Percentiles rank a stretch among this genome's conserved stretches.
phyloP scores from a whole-genome alignment of 2,329 filamentous ascomycete genomes.

The Exophiala xenobiotica region DNA sequence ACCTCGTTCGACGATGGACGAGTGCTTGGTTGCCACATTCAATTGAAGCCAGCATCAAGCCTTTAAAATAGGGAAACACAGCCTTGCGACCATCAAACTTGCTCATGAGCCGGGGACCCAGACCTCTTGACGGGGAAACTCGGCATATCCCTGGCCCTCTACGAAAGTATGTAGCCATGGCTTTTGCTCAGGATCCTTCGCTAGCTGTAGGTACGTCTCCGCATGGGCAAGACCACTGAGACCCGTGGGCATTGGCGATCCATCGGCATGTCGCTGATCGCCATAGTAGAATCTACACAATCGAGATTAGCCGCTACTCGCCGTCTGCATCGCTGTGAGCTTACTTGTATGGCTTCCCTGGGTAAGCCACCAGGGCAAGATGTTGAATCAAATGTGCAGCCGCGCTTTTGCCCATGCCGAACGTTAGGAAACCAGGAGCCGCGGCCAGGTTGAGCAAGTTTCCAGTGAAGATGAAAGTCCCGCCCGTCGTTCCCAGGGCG shows the following conservation, averaged over 20 bases:
- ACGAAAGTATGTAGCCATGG: constrained; percentile 21
- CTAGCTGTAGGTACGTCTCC: constrained; percentile 11
- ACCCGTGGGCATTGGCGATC: constrained; percentile 33
- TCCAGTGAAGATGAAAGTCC: constrained; percentile 47
- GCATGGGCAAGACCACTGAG: constrained; percentile 38
- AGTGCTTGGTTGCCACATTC: no score
- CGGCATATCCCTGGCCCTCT: constrained; percentile 12
- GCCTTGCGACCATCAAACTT: no score
- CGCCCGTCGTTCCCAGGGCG: constrained; percentile 7
- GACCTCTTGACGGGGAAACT: constrained; percentile 9
- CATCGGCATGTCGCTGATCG: constrained; percentile 49
- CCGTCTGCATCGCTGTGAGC: no score
- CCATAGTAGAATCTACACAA: constrained; percentile 51
- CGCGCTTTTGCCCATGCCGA: constrained; percentile 46
- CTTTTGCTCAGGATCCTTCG: constrained; percentile 1
- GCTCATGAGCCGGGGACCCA: background rate
- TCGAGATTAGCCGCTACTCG: no score
- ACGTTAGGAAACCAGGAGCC: constrained; percentile 31
- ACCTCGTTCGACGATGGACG: no score
- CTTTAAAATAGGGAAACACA: no score
- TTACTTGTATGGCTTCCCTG: constrained; percentile 34
- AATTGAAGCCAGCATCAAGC: no score
- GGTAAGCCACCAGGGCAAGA: constrained; percentile 36
- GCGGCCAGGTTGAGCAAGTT: constrained; percentile 40
- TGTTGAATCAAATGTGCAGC: constrained; percentile 34